Evolutionary conservation across 208 protist species (phyloP), one percentile per base, ranked within the genome.

Genomic region (Trypanosoma avium): DNA sequence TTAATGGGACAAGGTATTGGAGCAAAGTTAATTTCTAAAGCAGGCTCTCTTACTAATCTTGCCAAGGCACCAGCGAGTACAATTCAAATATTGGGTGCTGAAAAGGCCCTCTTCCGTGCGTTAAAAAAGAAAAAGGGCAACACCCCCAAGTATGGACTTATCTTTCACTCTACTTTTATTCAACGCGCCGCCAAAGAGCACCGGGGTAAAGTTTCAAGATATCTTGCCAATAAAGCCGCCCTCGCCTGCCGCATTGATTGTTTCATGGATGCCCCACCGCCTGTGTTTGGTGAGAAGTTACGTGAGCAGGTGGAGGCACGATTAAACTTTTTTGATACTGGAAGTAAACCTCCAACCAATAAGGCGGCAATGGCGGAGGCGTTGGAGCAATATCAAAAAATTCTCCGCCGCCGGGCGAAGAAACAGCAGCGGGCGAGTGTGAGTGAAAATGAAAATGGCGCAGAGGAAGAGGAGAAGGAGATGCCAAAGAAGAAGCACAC

Each of bases 1-100:
- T 85, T 99, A 52, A 95, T 99, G 45, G 99, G 99, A 62, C 98
- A 99, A 67, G 78, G 94, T 42, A 97, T 99, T 45, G 98, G 97
- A 54, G 98, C 99, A 13, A 95, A 97, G 77, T 92, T 99, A 26
- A 99, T 99, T 69, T 88, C 94, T n/a, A 98, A 99, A 78, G 98
- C 98, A 17, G 98, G 97, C 66, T 98, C 92, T 3, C 92, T 99
- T 8, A 98, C 94, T 12, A 98, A 97, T 79, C 84, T 99, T 13
- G 98, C 98, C 70, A 99, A 99, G 91, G 90, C 98, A 68, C 99
- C 99, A 10, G 98, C 98, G 15, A 99, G 98, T 33, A 99, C 99
- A 15, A 98, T 99, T 33, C 99, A 99, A 82, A 99, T 99, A 77
- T 88, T 99, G 9, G 99, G 99, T 64, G 99, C 99, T 35, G 99